Conservation (phyloP, 257 asterid genomes). For the Fraxinus cuspidata region DNA sequence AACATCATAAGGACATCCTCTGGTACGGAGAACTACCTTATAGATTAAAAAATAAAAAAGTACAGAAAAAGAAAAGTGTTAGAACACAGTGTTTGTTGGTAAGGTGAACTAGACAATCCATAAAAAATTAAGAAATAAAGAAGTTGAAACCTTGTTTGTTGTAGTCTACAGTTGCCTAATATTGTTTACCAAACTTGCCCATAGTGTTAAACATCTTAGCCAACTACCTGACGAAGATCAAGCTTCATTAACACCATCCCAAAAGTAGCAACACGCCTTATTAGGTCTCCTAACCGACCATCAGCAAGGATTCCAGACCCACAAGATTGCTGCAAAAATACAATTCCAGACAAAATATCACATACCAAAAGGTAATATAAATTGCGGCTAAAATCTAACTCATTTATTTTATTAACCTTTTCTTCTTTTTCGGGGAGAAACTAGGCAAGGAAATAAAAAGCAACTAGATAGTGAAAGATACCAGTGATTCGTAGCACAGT, state of each 20-base stretch:
- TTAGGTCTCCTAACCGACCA: conserved; percentile 87
- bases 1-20: neutral
- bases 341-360: conserved; percentile 17
- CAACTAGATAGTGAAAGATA: conserved; percentile 31
- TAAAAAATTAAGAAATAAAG: too few relatives aligned
- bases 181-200: too few relatives aligned
- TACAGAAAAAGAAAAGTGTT: too few relatives aligned
- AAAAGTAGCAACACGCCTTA: conserved; percentile 84
- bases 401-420: neutral
- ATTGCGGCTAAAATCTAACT: conserved; percentile 13
- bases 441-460: neutral
- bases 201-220: too few relatives aligned
- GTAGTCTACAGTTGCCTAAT: neutral
- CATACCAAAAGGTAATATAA: conserved; percentile 8
- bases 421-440: neutral
- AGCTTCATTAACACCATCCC: conserved; percentile 97
- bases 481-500: conserved; percentile 88
- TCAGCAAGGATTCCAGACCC: conserved; percentile 92
- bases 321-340: conserved; percentile 65
- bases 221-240: conserved; percentile 90
- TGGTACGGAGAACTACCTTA: too few relatives aligned
- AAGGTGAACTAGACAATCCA: too few relatives aligned
- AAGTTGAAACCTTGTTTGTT: too few relatives aligned
- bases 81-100: too few relatives aligned
- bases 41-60: too few relatives aligned